phyloP scores from a whole-genome alignment of 2,329 filamentous ascomycete species.

The Aspergillus ustus region DNA sequence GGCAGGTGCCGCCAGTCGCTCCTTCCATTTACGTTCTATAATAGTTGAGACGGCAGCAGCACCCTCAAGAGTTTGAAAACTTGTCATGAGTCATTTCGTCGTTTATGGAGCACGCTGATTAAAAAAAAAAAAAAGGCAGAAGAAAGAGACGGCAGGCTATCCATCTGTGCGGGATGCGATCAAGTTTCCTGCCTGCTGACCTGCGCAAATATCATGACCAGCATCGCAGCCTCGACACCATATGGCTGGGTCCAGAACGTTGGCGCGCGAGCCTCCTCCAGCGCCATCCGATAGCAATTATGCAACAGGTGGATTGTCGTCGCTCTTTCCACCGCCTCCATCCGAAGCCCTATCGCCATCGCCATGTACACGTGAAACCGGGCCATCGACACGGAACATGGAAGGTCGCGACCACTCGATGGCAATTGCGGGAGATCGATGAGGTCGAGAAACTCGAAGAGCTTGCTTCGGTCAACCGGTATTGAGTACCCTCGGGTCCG shows the following conservation, averaged over 20 bases:
- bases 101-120: not conserved
- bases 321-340: slow-evolving; percentile 7
- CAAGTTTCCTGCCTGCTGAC: not conserved
- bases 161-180: not conserved
- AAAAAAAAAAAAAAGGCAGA: not conserved
- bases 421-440: not conserved
- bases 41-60: not conserved
- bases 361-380: slow-evolving; percentile 24
- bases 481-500: not conserved
- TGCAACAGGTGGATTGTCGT: slow-evolving; percentile 11
- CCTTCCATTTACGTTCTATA: not conserved
- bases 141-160: not conserved
- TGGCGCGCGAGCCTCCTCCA: slow-evolving; percentile 12
- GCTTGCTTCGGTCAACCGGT: not conserved
- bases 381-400: slow-evolving; percentile 16
- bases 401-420: not conserved
- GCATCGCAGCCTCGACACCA: slow-evolving; percentile 14
- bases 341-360: slow-evolving; percentile 17
- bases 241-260: slow-evolving; percentile 18
- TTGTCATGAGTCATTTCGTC: not conserved
- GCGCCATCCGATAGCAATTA: slow-evolving; percentile 19
- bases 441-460: slow-evolving; percentile 15
- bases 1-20: not conserved
- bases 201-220: slow-evolving; percentile 16
- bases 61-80: not conserved